phyloP scores from a whole-genome alignment of 1,284 basidiomycete genomes.

The Cryptococcus jaspeensis region DNA sequence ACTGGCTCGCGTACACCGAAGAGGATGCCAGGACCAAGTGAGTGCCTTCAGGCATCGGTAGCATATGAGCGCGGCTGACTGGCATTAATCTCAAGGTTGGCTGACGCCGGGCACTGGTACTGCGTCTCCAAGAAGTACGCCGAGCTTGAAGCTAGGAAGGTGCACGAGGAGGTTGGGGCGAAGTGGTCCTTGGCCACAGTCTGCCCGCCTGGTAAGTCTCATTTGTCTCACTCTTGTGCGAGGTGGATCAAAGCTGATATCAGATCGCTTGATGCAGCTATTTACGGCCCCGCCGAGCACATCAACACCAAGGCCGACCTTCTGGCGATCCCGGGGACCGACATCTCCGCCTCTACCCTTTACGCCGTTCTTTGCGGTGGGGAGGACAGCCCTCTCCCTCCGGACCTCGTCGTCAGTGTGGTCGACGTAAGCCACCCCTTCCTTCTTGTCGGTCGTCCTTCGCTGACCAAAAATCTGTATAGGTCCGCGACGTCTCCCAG shows the following conservation, averaged over 20 bases:
- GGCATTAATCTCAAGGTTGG: too few species aligned
- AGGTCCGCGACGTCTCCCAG: slow-evolving; percentile 31
- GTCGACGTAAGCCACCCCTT: slow-evolving; percentile 16
- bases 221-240: too few species aligned
- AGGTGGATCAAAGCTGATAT: too few species aligned
- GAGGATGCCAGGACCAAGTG: slow-evolving; percentile 22
- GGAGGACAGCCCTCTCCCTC: slow-evolving; percentile 10
- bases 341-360: slow-evolving; percentile 18
- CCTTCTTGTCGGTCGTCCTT: not conserved
- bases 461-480: not conserved
- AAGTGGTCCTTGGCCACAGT: slow-evolving; percentile 23
- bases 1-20: slow-evolving; percentile 40
- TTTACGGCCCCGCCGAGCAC: slow-evolving; percentile 26
- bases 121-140: slow-evolving; percentile 39
- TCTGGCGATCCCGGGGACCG: slow-evolving; percentile 5
- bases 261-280: slow-evolving; percentile 24
- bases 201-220: slow-evolving; percentile 19
- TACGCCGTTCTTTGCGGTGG: slow-evolving; percentile 12
- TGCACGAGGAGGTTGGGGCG: slow-evolving; percentile 16
- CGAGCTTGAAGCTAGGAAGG: slow-evolving; percentile 28
- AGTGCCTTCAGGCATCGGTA: not conserved
- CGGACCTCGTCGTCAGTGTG: slow-evolving; percentile 3
- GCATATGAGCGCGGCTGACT: not conserved
- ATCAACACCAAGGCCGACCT: slow-evolving; percentile 13
- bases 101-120: slow-evolving; percentile 11